Evolutionary conservation across 129 eudicot species (phyloP).

Genomic region (Lonicera japonica): DNA sequence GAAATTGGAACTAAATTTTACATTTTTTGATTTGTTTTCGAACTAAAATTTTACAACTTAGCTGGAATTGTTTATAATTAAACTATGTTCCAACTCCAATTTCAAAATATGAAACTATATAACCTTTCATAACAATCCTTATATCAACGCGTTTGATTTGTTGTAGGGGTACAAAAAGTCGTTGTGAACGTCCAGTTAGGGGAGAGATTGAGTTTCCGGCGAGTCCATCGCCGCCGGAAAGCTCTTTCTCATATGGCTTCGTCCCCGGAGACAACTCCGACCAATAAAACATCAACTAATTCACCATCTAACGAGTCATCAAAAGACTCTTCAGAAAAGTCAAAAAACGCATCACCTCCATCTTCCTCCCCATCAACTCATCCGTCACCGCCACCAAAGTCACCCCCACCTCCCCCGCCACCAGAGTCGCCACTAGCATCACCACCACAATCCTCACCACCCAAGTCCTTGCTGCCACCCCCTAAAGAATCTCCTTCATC

Average conservation of each 20-base stretch:
- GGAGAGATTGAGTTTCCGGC: slow-evolving; percentile 36
- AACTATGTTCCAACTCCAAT: not conserved
- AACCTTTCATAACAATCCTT: not conserved
- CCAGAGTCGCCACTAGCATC: not conserved
- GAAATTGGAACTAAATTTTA: no score
- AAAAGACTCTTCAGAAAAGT: slow-evolving; percentile 6
- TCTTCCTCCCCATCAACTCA: not conserved
- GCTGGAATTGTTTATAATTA: no score
- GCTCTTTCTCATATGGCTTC: slow-evolving; percentile 35
- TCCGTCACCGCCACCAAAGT: not conserved
- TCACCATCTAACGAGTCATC: not conserved
- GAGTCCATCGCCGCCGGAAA: slow-evolving; percentile 12
- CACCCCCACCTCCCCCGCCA: not conserved
- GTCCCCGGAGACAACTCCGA: slow-evolving; percentile 40
- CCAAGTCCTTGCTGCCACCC: not conserved
- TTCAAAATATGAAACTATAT: no score
- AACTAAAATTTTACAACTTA: no score
- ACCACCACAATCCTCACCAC: slow-evolving; percentile 8
- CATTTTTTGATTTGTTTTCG: no score
- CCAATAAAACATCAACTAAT: slow-evolving; percentile 9
- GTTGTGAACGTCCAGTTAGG: slow-evolving; percentile 20
- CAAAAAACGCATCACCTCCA: not conserved
- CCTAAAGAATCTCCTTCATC: slow-evolving; percentile 1
- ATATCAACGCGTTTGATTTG: not conserved
- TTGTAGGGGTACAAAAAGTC: slow-evolving; percentile 25